Evolutionary conservation across 129 eudicot species (phyloP).

Genomic region (Flaveria brownii): DNA sequence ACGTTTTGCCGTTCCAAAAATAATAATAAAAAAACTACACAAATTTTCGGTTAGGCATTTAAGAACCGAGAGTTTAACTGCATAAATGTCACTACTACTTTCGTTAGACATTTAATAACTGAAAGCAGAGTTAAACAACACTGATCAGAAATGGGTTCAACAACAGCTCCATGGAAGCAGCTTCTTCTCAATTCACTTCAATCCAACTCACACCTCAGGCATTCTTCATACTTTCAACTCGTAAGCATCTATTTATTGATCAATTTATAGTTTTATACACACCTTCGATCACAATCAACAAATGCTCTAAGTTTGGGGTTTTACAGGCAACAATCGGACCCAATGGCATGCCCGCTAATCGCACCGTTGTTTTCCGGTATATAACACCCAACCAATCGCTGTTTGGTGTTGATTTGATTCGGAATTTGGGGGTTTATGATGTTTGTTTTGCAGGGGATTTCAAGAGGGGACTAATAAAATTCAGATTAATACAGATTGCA

Average conservation of each 20-base stretch:
- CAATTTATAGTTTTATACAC: background rate
- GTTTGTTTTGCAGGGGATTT: constrained; percentile 62
- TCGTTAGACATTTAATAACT: background rate
- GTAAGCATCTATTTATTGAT: constrained; percentile 37
- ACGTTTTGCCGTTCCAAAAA: no score
- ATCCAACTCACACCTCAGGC: constrained; percentile 79
- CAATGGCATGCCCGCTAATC: constrained; percentile 83
- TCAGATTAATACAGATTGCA: constrained; percentile 72
- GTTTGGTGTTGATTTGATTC: background rate
- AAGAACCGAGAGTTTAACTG: background rate
- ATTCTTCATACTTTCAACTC: constrained; percentile 74
- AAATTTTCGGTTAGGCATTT: constrained; percentile 5
- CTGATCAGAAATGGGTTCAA: constrained; percentile 42
- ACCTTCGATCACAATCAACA: background rate
- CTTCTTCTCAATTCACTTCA: constrained; percentile 70
- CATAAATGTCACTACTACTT: constrained; percentile 6
- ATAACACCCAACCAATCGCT: background rate
- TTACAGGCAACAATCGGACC: constrained; percentile 73
- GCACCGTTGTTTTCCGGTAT: constrained; percentile 94
- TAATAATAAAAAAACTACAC: background rate
- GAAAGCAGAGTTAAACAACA: background rate
- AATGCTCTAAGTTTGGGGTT: constrained; percentile 6
- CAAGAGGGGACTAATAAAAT: constrained; percentile 69
- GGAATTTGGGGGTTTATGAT: constrained; percentile 15
- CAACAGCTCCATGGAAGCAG: constrained; percentile 86